A percentile compares a stretch with the other conserved stretches of the same genome.
Evolutionary conservation across 2,329 filamentous ascomycete species (phyloP).

Genomic region (Aureobasidium sp.): DNA sequence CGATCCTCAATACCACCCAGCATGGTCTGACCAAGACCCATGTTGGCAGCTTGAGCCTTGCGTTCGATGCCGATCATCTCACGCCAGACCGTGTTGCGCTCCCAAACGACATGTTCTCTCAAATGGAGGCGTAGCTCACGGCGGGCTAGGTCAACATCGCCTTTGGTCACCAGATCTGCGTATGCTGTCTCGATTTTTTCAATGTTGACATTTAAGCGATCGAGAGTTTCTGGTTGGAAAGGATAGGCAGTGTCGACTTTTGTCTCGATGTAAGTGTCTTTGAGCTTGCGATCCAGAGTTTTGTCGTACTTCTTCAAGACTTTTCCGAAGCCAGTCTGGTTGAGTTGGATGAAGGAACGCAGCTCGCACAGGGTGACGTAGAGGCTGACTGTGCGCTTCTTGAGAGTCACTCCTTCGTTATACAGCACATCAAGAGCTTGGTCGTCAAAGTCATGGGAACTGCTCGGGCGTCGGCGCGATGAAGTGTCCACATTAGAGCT

Average conservation of each 20-base stretch:
- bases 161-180: constrained; percentile 71
- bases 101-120: constrained; percentile 96
- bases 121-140: constrained; percentile 85
- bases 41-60: constrained; percentile 85
- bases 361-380: constrained; percentile 93
- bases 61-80: constrained; percentile 98
- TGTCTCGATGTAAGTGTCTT: constrained; percentile 65
- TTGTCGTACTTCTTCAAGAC: constrained; percentile 99
- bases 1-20: constrained; percentile 67
- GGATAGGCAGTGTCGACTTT: constrained; percentile 73
- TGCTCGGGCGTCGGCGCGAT: constrained; percentile 11
- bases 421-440: constrained; percentile 63
- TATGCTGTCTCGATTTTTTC: constrained; percentile 70
- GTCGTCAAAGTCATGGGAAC: constrained; percentile 62
- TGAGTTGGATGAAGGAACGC: constrained; percentile 91
- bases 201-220: constrained; percentile 64
- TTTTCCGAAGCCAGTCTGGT: constrained; percentile 93
- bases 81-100: constrained; percentile 96
- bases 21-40: constrained; percentile 70
- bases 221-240: constrained; percentile 67
- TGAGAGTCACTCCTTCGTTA: constrained; percentile 72
- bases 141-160: constrained; percentile 68
- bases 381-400: constrained; percentile 79
- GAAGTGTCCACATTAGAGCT: constrained; percentile 8
- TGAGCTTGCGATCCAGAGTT: constrained; percentile 75